These are phyloP conservation scores for Polyporus arcularius DNA, from an alignment of 768 basidiomycete genomes.

Conservation along the genomic window DNA sequence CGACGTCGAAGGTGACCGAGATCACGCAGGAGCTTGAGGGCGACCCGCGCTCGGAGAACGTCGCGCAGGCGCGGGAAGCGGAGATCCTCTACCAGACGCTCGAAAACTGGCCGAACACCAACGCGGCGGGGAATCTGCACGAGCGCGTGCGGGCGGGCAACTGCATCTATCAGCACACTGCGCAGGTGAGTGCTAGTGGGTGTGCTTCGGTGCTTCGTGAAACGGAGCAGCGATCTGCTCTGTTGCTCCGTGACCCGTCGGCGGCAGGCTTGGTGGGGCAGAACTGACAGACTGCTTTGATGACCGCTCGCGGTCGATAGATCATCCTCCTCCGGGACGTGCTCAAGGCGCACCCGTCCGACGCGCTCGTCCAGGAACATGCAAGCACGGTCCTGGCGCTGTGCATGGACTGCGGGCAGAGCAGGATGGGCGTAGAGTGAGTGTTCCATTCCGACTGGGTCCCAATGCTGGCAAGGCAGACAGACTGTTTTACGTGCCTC, in stretches of 20 bases:
- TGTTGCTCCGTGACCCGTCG: not conserved
- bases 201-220: conserved; percentile 6
- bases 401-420: conserved; percentile 32
- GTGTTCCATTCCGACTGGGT: conserved; percentile 15
- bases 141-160: conserved; percentile 35
- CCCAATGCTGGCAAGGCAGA: not conserved
- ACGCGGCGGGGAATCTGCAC: conserved; percentile 21
- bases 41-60: conserved; percentile 19
- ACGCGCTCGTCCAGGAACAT: conserved; percentile 32
- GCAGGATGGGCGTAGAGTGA: conserved; percentile 35
- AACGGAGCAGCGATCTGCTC: not conserved
- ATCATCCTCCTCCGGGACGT: conserved; percentile 37
- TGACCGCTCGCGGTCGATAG: conserved; percentile 21
- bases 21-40: conserved; percentile 13
- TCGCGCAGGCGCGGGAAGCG: conserved; percentile 21
- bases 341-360: conserved; percentile 28
- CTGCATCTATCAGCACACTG: conserved; percentile 36
- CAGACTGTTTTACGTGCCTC: conserved; percentile 8
- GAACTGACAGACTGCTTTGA: conserved; percentile 14
- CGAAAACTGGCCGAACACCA: conserved; percentile 28
- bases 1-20: conserved; percentile 15
- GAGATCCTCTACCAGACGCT: conserved; percentile 29
- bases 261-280: not conserved
- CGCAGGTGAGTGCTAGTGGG: conserved; percentile 32
- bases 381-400: conserved; percentile 31